Evolutionary conservation across 2,329 filamentous ascomycete species (phyloP).

Genomic region (Fusarium sp.): DNA sequence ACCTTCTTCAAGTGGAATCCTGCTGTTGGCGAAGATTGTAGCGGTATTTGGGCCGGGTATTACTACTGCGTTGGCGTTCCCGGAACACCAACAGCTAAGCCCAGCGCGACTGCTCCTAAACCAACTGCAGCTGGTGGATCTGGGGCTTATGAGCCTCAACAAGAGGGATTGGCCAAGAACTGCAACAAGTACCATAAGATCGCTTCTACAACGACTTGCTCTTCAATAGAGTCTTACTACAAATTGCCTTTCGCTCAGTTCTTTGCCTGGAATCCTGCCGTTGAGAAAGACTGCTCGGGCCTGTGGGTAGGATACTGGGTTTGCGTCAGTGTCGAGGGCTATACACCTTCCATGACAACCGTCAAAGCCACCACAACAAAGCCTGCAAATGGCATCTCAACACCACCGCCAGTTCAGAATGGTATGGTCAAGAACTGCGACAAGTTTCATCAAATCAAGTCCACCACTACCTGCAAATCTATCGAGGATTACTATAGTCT

Average conservation of each 20-base stretch:
- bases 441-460: constrained; percentile 46
- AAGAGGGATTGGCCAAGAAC: constrained; percentile 1
- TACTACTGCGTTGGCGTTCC: neutral
- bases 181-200: constrained; percentile 26
- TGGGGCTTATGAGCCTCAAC: too few relatives aligned
- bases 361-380: neutral
- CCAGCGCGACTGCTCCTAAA: fast-evolving
- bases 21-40: neutral
- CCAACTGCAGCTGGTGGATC: fast-evolving
- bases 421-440: constrained; percentile 51
- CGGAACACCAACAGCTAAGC: fast-evolving
- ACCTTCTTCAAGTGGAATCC: constrained; percentile 1
- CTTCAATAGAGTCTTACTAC: neutral
- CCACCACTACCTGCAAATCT: constrained; percentile 42
- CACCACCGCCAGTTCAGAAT: constrained; percentile 34
- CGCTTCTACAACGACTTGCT: neutral
- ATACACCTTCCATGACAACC: neutral
- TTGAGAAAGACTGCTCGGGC: constrained; percentile 1
- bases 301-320: neutral
- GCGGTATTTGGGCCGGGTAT: neutral
- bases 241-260: neutral
- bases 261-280: constrained; percentile 10
- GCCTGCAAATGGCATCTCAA: neutral
- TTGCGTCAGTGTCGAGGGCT: constrained; percentile 10
- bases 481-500: constrained; percentile 41